Base-by-base conservation (phyloP, 2,329 filamentous ascomycete genomes). In the Ceratocystis alfenasii region DNA sequence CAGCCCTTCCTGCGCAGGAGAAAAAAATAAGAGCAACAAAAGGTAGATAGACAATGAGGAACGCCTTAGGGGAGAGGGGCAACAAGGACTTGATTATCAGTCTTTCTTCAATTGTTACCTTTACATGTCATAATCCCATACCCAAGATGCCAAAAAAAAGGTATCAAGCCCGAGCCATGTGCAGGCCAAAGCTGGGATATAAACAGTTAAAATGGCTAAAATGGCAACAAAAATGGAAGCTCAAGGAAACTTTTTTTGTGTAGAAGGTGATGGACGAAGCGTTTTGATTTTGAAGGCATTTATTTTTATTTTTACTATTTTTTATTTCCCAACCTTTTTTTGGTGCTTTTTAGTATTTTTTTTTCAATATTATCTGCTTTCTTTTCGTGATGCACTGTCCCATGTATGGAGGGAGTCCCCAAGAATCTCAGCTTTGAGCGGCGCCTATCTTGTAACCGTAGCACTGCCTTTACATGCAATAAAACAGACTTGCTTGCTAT, bases 141-240 rank as follows among this genome's bases (percentile, higher is more conserved):
- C 2, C 10, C 25, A 57, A 57, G 53, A 57, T 28, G 53, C 53
- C 53, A 57, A 57, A 55, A 55, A 55, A 57, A 57, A 57, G 17
- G 5, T 28, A 57, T 33, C 53, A 33, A 17, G 53, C 53, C 10
- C 53, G 22, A 57, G 53, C 53, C 53, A 33, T 57, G 28, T 12
- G 53, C 28, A 5, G 53, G 53, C 53, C 53, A 28, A 57, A 57
- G 53, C 53, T 57, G 53, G 17, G 53, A 57, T 57, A 33, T 33
- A 28, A 57, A 12, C 25, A 12, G 53, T 15, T 57, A 30, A 28
- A 57, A 28, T n/a, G 4, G 33, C 33, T 41, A 41, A 41, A 36
- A 36, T 10, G 8, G 36, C 36, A 20, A 50, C n/a, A 3, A 20
- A 50, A 20, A 15, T 57, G 28, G 53, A 57, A 57, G 53, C 25